These are phyloP conservation scores for Alternaria sp. DNA, from an alignment of 2,329 filamentous ascomycete genomes.

Conservation along the genomic window DNA sequence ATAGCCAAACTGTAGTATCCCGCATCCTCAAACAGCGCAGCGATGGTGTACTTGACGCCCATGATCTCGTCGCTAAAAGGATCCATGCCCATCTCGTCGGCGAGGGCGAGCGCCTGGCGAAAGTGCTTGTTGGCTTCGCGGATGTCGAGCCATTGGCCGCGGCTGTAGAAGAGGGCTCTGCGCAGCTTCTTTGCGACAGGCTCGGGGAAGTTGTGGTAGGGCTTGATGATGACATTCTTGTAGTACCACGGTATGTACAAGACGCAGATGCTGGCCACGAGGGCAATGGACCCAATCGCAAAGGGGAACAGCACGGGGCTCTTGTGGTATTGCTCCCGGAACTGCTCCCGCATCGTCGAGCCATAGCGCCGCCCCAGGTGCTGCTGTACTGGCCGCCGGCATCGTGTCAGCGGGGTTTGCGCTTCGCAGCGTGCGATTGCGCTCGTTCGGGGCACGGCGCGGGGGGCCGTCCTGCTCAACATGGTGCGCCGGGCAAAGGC, in stretches of 20 bases:
- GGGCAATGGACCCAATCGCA: conserved; percentile 45
- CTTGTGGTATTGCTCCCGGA: conserved; percentile 43
- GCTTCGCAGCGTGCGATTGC: conserved; percentile 35
- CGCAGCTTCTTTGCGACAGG: conserved; percentile 79
- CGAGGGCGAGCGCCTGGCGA: conserved; percentile 75
- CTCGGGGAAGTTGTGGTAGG: conserved; percentile 68
- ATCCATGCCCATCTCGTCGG: conserved; percentile 77
- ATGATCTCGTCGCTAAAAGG: conserved; percentile 90
- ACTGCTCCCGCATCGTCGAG: conserved; percentile 34
- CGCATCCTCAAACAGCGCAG: conserved; percentile 79
- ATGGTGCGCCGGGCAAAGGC: conserved; percentile 35
- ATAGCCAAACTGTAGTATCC: conserved; percentile 73
- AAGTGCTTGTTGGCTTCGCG: conserved; percentile 84
- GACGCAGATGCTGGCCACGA: conserved; percentile 46
- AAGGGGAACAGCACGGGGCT: conserved; percentile 51
- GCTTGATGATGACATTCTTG: conserved; percentile 53
- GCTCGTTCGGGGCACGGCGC: conserved; percentile 28
- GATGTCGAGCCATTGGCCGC: conserved; percentile 69
- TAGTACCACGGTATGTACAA: conserved; percentile 57
- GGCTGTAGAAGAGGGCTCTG: conserved; percentile 83
- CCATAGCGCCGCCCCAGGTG: conserved; percentile 35
- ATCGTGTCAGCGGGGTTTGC: conserved; percentile 23
- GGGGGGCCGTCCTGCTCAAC: conserved; percentile 46
- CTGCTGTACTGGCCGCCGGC: conserved; percentile 36
- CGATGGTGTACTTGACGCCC: conserved; percentile 84